Evolutionary conservation across 2,329 filamentous ascomycete genomes (phyloP), one percentile per base, ranked within the genome.

Genomic region (Neonectria ditissima): DNA sequence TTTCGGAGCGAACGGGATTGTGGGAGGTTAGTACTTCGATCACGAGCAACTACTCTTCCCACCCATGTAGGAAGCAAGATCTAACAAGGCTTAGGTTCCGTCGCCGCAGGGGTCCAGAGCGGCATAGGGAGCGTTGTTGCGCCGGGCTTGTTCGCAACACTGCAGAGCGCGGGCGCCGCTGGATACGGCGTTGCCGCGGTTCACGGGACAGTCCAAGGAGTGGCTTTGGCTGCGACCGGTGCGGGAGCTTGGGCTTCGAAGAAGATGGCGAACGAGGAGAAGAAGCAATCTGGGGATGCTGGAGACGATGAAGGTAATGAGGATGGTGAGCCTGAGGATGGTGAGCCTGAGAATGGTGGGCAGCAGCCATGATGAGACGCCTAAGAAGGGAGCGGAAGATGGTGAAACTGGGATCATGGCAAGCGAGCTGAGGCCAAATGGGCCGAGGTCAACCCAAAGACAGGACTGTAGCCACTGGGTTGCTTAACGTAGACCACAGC

Each of bases 151-250:
- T 79, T 80, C 22, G 73, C 78, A 1, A 71, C 56, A 2, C 65
- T 79, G 0, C 74, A 78, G 66, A 79, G 76, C 44, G 78, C 76
- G 0, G 78, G 59, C 0, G 67, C 65, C 3, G 76, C 72, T 0
- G 78, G 78, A 1, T 73, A 68, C 11, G 74, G 74, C 1, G 59
- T 69, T 3, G 67, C 69, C 0, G 62, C 50, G 3, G 70, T 76
- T 0, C 34, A 72, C 1, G 65, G 65, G 2, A 65, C 53, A 0
- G 55, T 72, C 14, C 70, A 72, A 44, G 59, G 45, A 7, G 55
- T 24, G 4, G 34, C 45, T 18, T 7, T 41, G 26, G 62, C 3
- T 10, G 13, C 24, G 0, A 63, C 24, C n/a, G n/a, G 43, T 11
- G 16, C 6, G 55, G 55, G n/a, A 14, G 47, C 4, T 13, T 24